These are phyloP conservation scores for Schwanniomyces yamadae DNA, from an alignment of 805 yeast species.

Conservation along the genomic window DNA sequence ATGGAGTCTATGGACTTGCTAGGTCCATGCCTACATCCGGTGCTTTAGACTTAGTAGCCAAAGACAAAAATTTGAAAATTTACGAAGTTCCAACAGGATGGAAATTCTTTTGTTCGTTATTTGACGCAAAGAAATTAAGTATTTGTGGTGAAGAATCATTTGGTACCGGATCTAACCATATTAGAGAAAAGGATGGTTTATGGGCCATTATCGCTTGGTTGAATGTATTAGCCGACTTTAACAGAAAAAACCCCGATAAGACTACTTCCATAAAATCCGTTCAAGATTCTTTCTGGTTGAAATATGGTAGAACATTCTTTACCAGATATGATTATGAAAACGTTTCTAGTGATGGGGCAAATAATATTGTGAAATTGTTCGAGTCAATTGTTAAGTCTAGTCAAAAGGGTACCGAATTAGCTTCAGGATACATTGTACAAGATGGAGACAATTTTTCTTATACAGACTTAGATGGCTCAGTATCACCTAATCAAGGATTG, in stretches of 20 bases:
- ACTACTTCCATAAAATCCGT: constrained; percentile 72
- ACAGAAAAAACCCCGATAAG: constrained; percentile 53
- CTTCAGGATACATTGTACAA: constrained; percentile 50
- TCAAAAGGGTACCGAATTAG: constrained; percentile 48
- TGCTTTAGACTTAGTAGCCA: constrained; percentile 90
- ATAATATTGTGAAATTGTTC: constrained; percentile 55
- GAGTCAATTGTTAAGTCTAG: constrained; percentile 26
- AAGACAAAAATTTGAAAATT: constrained; percentile 63
- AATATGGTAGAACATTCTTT: constrained; percentile 95
- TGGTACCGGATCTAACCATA: constrained; percentile 97
- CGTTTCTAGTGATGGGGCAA: constrained; percentile 74
- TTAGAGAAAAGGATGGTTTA: constrained; percentile 95
- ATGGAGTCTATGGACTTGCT: constrained; percentile 90
- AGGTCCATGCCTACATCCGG: constrained; percentile 97
- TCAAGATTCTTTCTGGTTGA: constrained; percentile 83
- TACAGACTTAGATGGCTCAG: constrained; percentile 92
- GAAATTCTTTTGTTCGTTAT: constrained; percentile 96
- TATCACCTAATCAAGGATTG: constrained; percentile 84
- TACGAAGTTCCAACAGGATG: constrained; percentile 99
- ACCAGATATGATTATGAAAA: constrained; percentile 94
- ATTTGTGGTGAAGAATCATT: constrained; percentile 98
- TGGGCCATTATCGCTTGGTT: constrained; percentile 99
- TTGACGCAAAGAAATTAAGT: constrained; percentile 88
- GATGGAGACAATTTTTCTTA: constrained; percentile 89
- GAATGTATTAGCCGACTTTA: constrained; percentile 86